phyloP scores from a whole-genome alignment of 257 asterid species.

The Solanum sparsipilum region DNA sequence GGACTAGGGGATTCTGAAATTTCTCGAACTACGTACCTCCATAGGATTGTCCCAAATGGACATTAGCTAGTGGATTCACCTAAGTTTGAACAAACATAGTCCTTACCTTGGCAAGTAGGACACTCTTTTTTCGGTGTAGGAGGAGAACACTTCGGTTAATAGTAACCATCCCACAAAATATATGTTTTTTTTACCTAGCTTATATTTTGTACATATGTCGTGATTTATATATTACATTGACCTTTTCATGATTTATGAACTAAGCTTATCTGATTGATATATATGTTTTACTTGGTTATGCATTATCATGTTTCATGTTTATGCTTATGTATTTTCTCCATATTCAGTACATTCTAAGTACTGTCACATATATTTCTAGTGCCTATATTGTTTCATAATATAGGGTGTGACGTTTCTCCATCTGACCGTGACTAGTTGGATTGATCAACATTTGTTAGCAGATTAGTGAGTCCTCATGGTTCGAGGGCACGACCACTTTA shows the following conservation, averaged over 20 bases:
- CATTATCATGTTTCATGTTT: not conserved
- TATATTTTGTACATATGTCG: no score
- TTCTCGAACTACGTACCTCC: no score
- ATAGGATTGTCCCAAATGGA: no score
- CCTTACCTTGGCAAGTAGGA: no score
- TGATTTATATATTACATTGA: no score
- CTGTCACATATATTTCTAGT: not conserved
- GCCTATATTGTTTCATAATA: not conserved
- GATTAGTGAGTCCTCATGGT: not conserved
- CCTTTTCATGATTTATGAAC: not conserved
- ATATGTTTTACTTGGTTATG: not conserved
- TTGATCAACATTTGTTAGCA: not conserved
- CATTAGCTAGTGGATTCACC: no score
- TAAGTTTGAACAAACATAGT: no score
- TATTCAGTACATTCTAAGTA: not conserved
- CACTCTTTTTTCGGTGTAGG: no score
- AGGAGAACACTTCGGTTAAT: no score
- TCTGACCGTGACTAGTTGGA: not conserved
- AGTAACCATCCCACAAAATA: not conserved
- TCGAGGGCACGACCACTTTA: not conserved
- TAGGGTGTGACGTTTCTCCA: not conserved
- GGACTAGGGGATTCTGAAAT: no score
- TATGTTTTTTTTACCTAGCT: not conserved
- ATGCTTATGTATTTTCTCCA: not conserved
- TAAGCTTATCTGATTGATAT: not conserved